Base-by-base conservation (phyloP, 306 rosid species). In the Calophaca sinica region DNA sequence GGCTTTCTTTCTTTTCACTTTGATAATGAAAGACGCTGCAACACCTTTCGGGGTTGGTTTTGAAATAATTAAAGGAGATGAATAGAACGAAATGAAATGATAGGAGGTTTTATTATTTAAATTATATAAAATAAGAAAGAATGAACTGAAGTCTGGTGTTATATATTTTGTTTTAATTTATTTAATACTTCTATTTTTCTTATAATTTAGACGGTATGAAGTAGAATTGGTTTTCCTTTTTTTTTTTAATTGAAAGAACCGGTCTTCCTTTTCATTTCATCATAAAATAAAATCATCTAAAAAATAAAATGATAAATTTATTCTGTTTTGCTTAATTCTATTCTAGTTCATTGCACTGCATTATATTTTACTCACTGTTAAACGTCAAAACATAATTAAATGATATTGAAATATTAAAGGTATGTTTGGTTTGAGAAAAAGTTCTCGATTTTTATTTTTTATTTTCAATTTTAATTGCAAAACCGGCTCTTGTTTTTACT, bases 11-110 rank as follows among this genome's bases (percentile, higher is more conserved):
- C 2, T 44, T 73, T 72, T 36, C 32, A 48, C 38, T 5, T 38
- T 65, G 70, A 80, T 14, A 58, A 66, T 48, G 79, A 80, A 65
- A 73, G 74, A 26, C 83, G 66, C 83, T 46, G 8, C 3, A 13
- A n/a, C 11, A 67, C 55, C 5, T 79, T 63, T 46, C 28, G 29
- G 45, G 6, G 39, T 60, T 62, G 29, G 3, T 62, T 13, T 63
- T 39, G 2, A 62, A 39, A 0, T 15, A 14, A 58, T 45, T 11
- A 42, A 42, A 42, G 9, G 51, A 45, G 12, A 8, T 44, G 12
- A 45, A 45, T 39, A 7, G 26, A 41, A 15, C 7, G 5, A 62
- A 13, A 62, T 62, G 3, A 62, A 36, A 10, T 35, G 7, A 33
- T 11, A 60, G 3, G 2, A 59, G 10, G 5, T 12, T 49, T 11